Base-by-base conservation (phyloP, 768 basidiomycete genomes). In the Suillus brevipes region DNA sequence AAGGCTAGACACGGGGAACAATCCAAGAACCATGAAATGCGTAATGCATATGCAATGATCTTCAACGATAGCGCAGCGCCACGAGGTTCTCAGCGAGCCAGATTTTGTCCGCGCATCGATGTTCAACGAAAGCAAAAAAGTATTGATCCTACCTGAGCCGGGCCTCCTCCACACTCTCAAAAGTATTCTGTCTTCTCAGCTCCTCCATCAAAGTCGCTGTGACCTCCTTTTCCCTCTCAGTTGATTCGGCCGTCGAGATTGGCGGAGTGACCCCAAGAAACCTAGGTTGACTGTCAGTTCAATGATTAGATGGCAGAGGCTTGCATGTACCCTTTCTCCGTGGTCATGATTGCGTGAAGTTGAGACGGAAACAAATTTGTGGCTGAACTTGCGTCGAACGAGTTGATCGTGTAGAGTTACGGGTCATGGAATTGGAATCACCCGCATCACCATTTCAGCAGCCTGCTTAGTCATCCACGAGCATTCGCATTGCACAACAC, bases 161-260 rank as follows among this genome's bases (percentile, higher is more conserved):
- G 34, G 92, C 84, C 77, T 98, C 95, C 62, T 93, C 90, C 66
- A 94, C 92, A 55, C 84, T 88, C 79, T 98, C 97, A 77, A 97
- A 97, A 3, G 90, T 90, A 64, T 91, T 90, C 72, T 97, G 90
- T 55, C 85, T 81, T 72, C 88, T 84, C 38, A 99, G 84, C 77
- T 99, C 97, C 64, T 94, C 89, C 91, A 98, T 93, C 61, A 99
- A 81, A 7, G 92, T 90, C 20, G 82, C 72, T 0, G 92, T 94
- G 25, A 95, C 91, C 76, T 92, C 90, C 75, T 89, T 90, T 79
- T 95, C 93, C 70, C 89, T 84, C 65, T 87, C 84, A 59, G 78
- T 92, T 23, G 93, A 95, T 69, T 91, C 89, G 38, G 76, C 78
- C 28, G 84, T 86, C 55, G 92, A 89, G 71, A 97, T 95, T 61